Base-by-base conservation (phyloP, 495 filamentous ascomycete species). In the Glarea lozoyensis region DNA sequence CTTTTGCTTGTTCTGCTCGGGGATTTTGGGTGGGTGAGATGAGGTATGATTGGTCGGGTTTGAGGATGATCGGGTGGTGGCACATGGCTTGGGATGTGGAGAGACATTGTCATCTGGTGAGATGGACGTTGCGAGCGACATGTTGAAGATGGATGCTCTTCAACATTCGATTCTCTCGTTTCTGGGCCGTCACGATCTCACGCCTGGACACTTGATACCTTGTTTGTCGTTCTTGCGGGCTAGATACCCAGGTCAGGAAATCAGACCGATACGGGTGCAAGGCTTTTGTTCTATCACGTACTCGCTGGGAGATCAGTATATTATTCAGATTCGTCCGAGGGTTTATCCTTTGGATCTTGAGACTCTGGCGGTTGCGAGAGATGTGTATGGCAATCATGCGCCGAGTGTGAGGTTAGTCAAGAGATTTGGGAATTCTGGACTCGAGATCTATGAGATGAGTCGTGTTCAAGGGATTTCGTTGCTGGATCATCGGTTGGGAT, bases 251-350 rank as follows among this genome's bases (percentile, higher is more conserved):
- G 22, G 27, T 11, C 13, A 40, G 37, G 20, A 33, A 16, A 52
- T 65, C 12, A 31, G 40, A 3, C 54, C 59, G 6, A 50, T 59
- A 9, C 46, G 55, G 5, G 53, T 48, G 13, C 74, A 76, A 42
- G 74, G 73, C 27, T 70, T 67, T 50, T 78, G 74, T 45, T 76
- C 72, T 16, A 64, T 64, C 46, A 74, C 73, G 0, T 30, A 76
- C 5, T 57, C 58, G 22, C 56, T 70, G 11, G 58, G 54, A 20
- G 38, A 53, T 4, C 47, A 60, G 20, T 49, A 40, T 7, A 60
- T 73, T 42, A 50, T 78, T 15, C 74, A 78, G 49, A 68, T 76
- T 45, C 66, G 74, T 3, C 70, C 72, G 16, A 19, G 40, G 0
- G 52, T 47, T 1, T 63, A 73, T 45, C 51, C 52, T 2, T 54